Conservation (phyloP, 225 moss, liverwort and hornwort species). For the Bryoerythrophyllum caledonicum region DNA sequence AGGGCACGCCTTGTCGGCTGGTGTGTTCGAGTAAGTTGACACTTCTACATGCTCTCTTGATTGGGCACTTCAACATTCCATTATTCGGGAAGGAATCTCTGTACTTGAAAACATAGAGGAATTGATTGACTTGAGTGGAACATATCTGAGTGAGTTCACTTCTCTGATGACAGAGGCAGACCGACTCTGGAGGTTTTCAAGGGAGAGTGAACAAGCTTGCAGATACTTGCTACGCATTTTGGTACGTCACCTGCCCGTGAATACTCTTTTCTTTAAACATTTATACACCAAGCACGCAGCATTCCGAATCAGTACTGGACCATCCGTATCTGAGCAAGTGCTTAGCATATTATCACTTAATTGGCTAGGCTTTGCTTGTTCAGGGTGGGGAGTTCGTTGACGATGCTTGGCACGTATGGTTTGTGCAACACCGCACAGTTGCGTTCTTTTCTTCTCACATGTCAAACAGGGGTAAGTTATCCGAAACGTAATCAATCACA, state of each 20-base stretch:
- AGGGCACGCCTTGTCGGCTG: constrained; percentile 54
- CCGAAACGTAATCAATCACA: background rate
- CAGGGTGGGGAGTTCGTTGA: constrained; percentile 66
- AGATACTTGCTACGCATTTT: constrained; percentile 97
- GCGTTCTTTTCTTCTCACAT: constrained; percentile 59
- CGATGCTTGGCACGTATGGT: constrained; percentile 50
- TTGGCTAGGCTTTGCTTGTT: constrained; percentile 16
- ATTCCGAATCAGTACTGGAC: background rate
- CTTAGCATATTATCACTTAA: background rate
- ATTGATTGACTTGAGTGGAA: background rate
- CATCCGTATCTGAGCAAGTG: background rate
- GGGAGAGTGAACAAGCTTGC: constrained; percentile 91
- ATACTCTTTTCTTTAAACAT: background rate
- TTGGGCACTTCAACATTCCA: constrained; percentile 1
- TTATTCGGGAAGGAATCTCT: background rate
- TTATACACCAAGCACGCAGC: background rate
- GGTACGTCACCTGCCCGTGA: constrained; percentile 43
- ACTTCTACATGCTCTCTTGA: background rate
- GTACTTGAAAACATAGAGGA: background rate
- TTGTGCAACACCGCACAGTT: constrained; percentile 45
- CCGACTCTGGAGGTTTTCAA: constrained; percentile 79
- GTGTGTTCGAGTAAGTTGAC: constrained; percentile 66
- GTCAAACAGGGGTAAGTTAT: constrained; percentile 55
- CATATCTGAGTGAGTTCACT: constrained; percentile 16
- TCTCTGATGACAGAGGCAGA: constrained; percentile 65